Percentiles rank a stretch among this genome's conserved stretches.
phyloP scores from a whole-genome alignment of 1,284 basidiomycete genomes.

The Hymenochaete sp. region DNA sequence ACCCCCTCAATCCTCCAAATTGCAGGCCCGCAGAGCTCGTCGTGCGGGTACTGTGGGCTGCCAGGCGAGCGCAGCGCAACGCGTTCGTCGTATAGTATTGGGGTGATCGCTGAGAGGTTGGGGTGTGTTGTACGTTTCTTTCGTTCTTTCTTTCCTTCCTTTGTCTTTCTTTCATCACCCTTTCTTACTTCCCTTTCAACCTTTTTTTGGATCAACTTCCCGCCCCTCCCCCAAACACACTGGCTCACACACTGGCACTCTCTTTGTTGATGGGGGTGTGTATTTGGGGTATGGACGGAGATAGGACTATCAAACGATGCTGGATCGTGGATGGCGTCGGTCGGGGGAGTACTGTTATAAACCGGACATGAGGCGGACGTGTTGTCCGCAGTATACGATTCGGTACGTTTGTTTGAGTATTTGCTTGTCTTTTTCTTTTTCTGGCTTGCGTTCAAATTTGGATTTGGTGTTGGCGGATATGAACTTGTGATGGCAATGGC shows the following conservation, averaged over 20 bases:
- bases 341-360: slow-evolving; percentile 80
- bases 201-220: slow-evolving; percentile 9
- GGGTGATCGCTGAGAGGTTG: too few relatives aligned
- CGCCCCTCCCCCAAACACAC: too few relatives aligned
- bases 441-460: too few relatives aligned
- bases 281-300: neutral
- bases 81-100: slow-evolving; percentile 29
- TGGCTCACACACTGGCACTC: too few relatives aligned
- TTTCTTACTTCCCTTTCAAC: neutral
- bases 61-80: slow-evolving; percentile 29
- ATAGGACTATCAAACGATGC: slow-evolving; percentile 70
- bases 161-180: neutral
- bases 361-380: slow-evolving; percentile 73
- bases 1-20: neutral
- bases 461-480: neutral
- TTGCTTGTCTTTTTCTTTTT: too few relatives aligned
- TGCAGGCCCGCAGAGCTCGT: slow-evolving; percentile 21
- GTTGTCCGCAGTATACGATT: slow-evolving; percentile 92
- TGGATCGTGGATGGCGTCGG: slow-evolving; percentile 85
- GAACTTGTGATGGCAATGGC: slow-evolving; percentile 3
- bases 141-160: neutral
- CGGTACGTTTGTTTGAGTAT: slow-evolving; percentile 36
- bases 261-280: too few relatives aligned
- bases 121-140: too few relatives aligned
- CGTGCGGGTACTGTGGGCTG: slow-evolving; percentile 39